Evolutionary conservation across 805 yeast species (phyloP).

Genomic region (Kuraishia piskuri): DNA sequence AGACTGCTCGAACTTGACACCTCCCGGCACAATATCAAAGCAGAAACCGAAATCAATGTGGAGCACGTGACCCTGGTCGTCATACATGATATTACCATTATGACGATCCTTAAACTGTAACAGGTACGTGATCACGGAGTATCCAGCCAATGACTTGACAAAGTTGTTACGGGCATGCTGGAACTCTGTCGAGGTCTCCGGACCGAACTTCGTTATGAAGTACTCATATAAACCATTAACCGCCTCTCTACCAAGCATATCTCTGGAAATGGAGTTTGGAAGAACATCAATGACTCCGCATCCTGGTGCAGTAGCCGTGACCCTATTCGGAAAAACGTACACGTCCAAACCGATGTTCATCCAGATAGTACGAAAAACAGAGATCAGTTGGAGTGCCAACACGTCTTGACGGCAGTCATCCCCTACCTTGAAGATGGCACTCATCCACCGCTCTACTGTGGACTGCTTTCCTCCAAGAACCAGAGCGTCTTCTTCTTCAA

Average conservation of each 20-base stretch:
- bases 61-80: slow-evolving; percentile 86
- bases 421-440: slow-evolving; percentile 98
- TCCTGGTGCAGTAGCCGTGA: slow-evolving; percentile 98
- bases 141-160: slow-evolving; percentile 90
- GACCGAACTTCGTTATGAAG: slow-evolving; percentile 86
- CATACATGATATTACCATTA: slow-evolving; percentile 96
- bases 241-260: slow-evolving; percentile 98
- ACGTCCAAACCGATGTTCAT: slow-evolving; percentile 79
- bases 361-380: slow-evolving; percentile 90
- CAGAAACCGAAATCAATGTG: slow-evolving; percentile 99
- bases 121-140: slow-evolving; percentile 82
- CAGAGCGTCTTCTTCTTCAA: slow-evolving; percentile 13
- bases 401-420: slow-evolving; percentile 99
- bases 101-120: slow-evolving; percentile 96
- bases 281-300: slow-evolving; percentile 98
- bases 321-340: slow-evolving; percentile 88
- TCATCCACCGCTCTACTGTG: slow-evolving; percentile 68
- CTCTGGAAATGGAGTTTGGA: slow-evolving; percentile 92
- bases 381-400: slow-evolving; percentile 82
- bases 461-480: slow-evolving; percentile 9
- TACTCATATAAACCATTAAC: slow-evolving; percentile 94
- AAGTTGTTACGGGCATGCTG: slow-evolving; percentile 90
- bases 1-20: slow-evolving; percentile 95
- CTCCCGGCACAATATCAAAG: slow-evolving; percentile 98
- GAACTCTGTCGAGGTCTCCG: slow-evolving; percentile 83